phyloP scores from a whole-genome alignment of 2,329 filamentous ascomycete species.

The Ophiostoma populinum region DNA sequence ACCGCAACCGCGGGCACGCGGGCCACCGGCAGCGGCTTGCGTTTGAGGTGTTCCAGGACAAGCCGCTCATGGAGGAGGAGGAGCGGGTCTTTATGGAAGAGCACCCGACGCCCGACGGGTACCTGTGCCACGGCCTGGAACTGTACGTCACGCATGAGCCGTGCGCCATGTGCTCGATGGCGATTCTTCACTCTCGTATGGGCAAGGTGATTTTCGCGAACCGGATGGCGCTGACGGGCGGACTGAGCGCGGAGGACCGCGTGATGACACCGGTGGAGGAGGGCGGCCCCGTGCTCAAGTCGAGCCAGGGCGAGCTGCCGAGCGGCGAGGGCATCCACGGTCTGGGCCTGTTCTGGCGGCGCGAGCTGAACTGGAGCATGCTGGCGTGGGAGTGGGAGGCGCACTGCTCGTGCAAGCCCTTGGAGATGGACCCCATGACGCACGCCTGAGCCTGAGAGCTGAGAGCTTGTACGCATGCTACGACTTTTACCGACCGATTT shows the following conservation, averaged over 20 bases:
- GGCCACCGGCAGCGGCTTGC: slow-evolving; percentile 24
- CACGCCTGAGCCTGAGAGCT: too few relatives aligned
- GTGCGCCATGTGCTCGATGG: slow-evolving; percentile 95
- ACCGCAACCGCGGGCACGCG: slow-evolving; percentile 11
- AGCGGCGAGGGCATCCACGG: slow-evolving; percentile 23
- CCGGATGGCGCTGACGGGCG: slow-evolving; percentile 66
- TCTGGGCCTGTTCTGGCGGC: slow-evolving; percentile 53
- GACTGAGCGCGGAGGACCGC: slow-evolving; percentile 61
- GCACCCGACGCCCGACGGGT: slow-evolving; percentile 58
- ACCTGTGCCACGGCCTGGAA: slow-evolving; percentile 85
- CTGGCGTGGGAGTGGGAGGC: slow-evolving; percentile 62
- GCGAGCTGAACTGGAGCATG: slow-evolving; percentile 75
- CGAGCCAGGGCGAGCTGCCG: background rate
- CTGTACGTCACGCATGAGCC: slow-evolving; percentile 92
- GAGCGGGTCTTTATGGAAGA: slow-evolving; percentile 42
- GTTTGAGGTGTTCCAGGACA: slow-evolving; percentile 49
- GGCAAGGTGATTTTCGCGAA: slow-evolving; percentile 65
- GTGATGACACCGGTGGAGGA: slow-evolving; percentile 14
- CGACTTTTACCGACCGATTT: too few relatives aligned
- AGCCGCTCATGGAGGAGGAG: slow-evolving; percentile 52
- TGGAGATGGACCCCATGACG: slow-evolving; percentile 9
- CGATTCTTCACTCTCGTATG: slow-evolving; percentile 84
- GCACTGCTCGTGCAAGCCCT: slow-evolving; percentile 20
- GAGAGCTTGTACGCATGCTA: too few relatives aligned
- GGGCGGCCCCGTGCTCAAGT: background rate